Conservation (phyloP, 2,329 filamentous ascomycete genomes). For the Dactylellina parvicollis region DNA sequence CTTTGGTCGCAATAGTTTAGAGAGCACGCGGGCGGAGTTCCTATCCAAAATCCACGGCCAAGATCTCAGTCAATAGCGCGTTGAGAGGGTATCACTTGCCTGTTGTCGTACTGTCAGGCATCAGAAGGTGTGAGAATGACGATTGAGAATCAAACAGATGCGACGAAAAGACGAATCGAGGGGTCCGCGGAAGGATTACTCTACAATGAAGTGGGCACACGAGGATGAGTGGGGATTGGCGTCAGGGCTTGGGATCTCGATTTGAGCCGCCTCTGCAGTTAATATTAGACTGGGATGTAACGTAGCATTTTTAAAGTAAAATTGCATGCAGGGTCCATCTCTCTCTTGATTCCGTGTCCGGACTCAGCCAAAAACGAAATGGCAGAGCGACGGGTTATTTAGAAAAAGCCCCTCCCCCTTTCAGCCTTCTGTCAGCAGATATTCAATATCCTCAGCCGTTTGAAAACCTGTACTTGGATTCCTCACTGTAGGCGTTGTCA, state of each 20-base stretch:
- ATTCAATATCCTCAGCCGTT: neutral
- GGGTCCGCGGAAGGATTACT: too few relatives aligned
- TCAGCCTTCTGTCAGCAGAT: constrained; percentile 10
- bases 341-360: too few relatives aligned
- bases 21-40: neutral
- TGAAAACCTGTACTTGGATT: neutral
- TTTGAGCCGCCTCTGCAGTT: constrained; percentile 12
- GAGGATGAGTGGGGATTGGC: neutral
- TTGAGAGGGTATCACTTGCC: too few relatives aligned
- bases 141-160: too few relatives aligned
- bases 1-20: neutral
- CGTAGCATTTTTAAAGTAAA: constrained; percentile 39
- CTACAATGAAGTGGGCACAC: too few relatives aligned
- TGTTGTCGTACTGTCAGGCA: neutral
- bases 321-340: constrained; percentile 36
- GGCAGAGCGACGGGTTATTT: neutral
- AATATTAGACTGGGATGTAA: constrained; percentile 31
- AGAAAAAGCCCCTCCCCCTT: constrained; percentile 10
- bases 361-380: constrained; percentile 20
- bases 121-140: neutral
- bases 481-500: constrained; percentile 5
- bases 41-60: too few relatives aligned
- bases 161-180: too few relatives aligned
- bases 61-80: too few relatives aligned
- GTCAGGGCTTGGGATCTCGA: neutral